Percentiles rank a stretch among this genome's conserved stretches.
These are phyloP conservation scores for Grigorovia transvaalensis DNA, from an alignment of 805 yeast genomes.

Conservation along the genomic window DNA sequence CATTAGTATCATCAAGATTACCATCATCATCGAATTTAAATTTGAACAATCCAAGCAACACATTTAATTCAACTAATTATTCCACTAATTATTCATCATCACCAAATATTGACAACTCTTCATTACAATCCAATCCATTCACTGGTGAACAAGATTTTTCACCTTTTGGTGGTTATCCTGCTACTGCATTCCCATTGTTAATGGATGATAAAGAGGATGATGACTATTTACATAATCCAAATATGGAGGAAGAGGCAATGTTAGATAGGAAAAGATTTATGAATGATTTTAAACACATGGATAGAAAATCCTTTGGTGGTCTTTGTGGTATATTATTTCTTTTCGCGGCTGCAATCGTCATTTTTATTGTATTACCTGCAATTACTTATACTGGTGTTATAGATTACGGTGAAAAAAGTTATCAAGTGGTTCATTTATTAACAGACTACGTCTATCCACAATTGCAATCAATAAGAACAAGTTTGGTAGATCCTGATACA, in stretches of 20 bases:
- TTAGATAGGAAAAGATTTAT: slow-evolving; percentile 61
- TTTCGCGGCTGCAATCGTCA: slow-evolving; percentile 47
- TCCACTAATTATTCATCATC: background rate
- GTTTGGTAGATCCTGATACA: slow-evolving; percentile 53
- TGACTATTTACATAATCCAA: slow-evolving; percentile 93
- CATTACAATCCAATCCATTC: slow-evolving; percentile 17
- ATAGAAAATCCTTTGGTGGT: slow-evolving; percentile 51
- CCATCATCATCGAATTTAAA: slow-evolving; percentile 36
- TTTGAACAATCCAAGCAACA: background rate
- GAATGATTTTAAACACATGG: slow-evolving; percentile 57
- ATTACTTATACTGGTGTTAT: slow-evolving; percentile 71
- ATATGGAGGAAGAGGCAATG: slow-evolving; percentile 84
- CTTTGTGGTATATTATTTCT: slow-evolving; percentile 49
- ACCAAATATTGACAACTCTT: slow-evolving; percentile 1
- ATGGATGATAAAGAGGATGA: slow-evolving; percentile 93
- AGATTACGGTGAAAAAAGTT: slow-evolving; percentile 10
- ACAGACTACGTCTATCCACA: slow-evolving; percentile 42
- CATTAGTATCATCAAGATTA: slow-evolving; percentile 48
- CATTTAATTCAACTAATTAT: background rate
- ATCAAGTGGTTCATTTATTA: slow-evolving; percentile 28
- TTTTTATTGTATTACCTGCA: slow-evolving; percentile 75
- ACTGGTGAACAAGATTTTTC: slow-evolving; percentile 50
- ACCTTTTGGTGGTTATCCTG: slow-evolving; percentile 97
- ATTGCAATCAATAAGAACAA: slow-evolving; percentile 41
- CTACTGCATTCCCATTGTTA: slow-evolving; percentile 78